Conservation (phyloP, 352 stramenopile species). For the Albugo laibachii region DNA sequence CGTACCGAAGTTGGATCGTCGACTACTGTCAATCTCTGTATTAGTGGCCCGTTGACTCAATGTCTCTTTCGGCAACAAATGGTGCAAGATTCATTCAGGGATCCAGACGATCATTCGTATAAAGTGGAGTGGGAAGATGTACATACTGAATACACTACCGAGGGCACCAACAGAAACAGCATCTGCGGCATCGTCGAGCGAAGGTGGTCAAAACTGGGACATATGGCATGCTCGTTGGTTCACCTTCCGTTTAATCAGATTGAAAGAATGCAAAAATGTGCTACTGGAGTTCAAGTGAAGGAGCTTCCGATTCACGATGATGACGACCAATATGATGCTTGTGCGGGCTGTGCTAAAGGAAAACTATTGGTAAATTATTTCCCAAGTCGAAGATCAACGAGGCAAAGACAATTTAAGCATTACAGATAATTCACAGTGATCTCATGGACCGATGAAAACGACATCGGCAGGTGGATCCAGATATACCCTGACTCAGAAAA, state of each 20-base stretch:
- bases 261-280: not conserved
- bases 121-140: conserved; percentile 2
- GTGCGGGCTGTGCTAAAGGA: not conserved
- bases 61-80: too few relatives aligned
- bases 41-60: not conserved
- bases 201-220: not conserved
- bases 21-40: conserved; percentile 4
- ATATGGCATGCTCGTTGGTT: conserved; percentile 3
- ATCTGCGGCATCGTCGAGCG: not conserved
- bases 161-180: not conserved
- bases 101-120: not conserved
- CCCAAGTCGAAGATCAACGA: not conserved
- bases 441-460: not conserved
- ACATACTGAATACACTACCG: not conserved
- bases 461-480: not conserved
- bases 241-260: not conserved
- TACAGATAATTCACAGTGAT: not conserved
- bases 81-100: too few relatives aligned
- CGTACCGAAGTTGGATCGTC: conserved; percentile 8
- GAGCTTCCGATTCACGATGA: not conserved
- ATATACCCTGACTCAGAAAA: conserved; percentile 6
- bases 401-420: not conserved
- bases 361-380: not conserved
- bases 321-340: conserved; percentile 1
- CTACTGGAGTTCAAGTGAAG: not conserved